Percentiles rank a stretch among this genome's conserved stretches.
These are phyloP conservation scores for Phytophthora citricola DNA, from an alignment of 352 stramenopile genomes.

Conservation along the genomic window DNA sequence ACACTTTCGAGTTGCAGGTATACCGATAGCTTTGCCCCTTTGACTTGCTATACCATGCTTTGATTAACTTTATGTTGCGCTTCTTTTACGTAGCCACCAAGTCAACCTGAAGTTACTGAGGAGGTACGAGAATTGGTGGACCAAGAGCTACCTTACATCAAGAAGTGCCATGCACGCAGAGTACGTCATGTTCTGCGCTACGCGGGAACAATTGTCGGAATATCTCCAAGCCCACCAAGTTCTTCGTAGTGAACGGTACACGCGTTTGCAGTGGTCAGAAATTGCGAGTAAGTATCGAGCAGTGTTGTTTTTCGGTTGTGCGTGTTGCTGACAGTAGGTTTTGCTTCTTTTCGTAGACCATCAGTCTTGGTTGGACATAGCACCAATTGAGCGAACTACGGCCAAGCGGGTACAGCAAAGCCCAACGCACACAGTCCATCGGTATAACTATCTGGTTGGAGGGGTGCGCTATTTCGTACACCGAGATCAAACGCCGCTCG, in stretches of 20 bases:
- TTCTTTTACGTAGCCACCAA: conserved; percentile 14
- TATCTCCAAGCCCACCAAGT: conserved; percentile 32
- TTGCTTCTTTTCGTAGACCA: conserved; percentile 29
- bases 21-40: too few relatives aligned
- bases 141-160: conserved; percentile 36
- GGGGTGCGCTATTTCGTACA: conserved; percentile 47
- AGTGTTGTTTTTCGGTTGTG: background rate
- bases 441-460: conserved; percentile 52
- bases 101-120: conserved; percentile 39
- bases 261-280: conserved; percentile 37
- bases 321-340: conserved; percentile 1
- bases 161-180: conserved; percentile 51
- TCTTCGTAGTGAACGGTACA: conserved; percentile 33
- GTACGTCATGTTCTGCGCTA: conserved; percentile 46
- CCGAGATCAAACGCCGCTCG: conserved; percentile 10
- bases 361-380: conserved; percentile 31
- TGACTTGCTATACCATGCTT: background rate
- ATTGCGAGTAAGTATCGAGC: conserved; percentile 40
- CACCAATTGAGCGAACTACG: conserved; percentile 42
- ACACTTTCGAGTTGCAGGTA: conserved; percentile 32
- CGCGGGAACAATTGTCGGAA: conserved; percentile 38
- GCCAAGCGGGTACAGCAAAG: conserved; percentile 34
- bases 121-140: conserved; percentile 44
- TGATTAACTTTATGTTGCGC: conserved; percentile 2
- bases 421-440: conserved; percentile 6